Conservation (phyloP, 176 grass and related monocot species). For the Carex pumila region DNA sequence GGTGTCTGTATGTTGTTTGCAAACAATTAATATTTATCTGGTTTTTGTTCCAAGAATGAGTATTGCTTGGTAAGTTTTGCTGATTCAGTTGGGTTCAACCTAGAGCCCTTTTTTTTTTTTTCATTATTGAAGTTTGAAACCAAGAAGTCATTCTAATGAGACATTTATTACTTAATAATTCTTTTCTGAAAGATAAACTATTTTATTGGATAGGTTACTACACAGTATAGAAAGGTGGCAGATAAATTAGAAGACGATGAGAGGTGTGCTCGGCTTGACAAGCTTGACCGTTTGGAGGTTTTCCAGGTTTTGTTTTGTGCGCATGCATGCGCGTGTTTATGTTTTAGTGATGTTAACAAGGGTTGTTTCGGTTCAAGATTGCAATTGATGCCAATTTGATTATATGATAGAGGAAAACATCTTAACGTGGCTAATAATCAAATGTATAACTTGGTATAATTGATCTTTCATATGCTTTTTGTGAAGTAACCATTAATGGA, state of each 20-base stretch:
- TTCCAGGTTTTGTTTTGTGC: slow-evolving; percentile 78
- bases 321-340: not conserved
- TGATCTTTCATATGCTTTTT: not conserved
- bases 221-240: slow-evolving; percentile 93
- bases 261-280: slow-evolving; percentile 74
- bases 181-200: slow-evolving; percentile 1
- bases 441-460: not conserved
- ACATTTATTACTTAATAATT: not conserved
- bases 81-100: not conserved
- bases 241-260: slow-evolving; percentile 89
- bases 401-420: not conserved
- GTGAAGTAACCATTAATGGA: not conserved
- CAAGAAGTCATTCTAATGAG: not conserved
- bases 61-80: not conserved
- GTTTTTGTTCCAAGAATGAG: not conserved
- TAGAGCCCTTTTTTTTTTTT: not conserved
- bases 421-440: not conserved
- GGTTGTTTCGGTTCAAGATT: not conserved
- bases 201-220: slow-evolving; percentile 40
- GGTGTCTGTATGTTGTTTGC: not conserved
- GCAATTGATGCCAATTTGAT: not conserved
- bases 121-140: not conserved
- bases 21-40: not conserved
- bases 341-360: not conserved
- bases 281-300: slow-evolving; percentile 73